Evolutionary conservation across 768 basidiomycete species (phyloP).

Genomic region (Serendipita indica): DNA sequence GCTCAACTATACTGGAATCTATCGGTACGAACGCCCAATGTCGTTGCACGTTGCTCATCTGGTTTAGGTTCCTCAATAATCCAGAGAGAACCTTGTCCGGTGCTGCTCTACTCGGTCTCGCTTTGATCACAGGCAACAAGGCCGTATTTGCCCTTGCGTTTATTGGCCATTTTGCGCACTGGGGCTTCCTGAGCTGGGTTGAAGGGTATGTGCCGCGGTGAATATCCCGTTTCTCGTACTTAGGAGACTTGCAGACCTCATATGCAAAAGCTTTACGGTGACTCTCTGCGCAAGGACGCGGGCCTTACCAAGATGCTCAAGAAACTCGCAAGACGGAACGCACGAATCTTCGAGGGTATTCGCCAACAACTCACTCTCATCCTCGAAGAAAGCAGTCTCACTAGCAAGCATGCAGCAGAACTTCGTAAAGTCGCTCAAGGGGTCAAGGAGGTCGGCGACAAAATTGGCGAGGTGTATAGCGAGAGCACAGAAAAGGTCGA

Average conservation of each 20-base stretch:
- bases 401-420: conserved; percentile 70
- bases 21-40: conserved; percentile 41
- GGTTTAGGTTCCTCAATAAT: conserved; percentile 69
- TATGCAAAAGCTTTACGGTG: conserved; percentile 92
- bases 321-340: conserved; percentile 75
- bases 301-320: conserved; percentile 98
- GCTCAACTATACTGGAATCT: conserved; percentile 93
- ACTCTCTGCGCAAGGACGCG: conserved; percentile 85
- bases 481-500: conserved; percentile 88
- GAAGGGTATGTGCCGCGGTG: conserved; percentile 70
- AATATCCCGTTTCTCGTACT: background rate
- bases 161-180: conserved; percentile 72
- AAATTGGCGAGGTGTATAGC: conserved; percentile 58
- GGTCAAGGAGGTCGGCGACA: conserved; percentile 88
- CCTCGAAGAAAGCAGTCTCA: conserved; percentile 24
- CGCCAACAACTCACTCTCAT: background rate
- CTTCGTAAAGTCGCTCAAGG: conserved; percentile 74
- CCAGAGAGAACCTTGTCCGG: conserved; percentile 87
- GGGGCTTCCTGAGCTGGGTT: conserved; percentile 89
- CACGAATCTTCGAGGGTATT: conserved; percentile 47
- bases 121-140: conserved; percentile 82
- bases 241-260: conserved; percentile 53
- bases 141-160: conserved; percentile 78
- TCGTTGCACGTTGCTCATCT: conserved; percentile 4
- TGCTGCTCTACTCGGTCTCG: conserved; percentile 87